Conservation (phyloP, 2,329 filamentous ascomycete genomes). For the Pseudopyrenochaeta lycopersici region DNA sequence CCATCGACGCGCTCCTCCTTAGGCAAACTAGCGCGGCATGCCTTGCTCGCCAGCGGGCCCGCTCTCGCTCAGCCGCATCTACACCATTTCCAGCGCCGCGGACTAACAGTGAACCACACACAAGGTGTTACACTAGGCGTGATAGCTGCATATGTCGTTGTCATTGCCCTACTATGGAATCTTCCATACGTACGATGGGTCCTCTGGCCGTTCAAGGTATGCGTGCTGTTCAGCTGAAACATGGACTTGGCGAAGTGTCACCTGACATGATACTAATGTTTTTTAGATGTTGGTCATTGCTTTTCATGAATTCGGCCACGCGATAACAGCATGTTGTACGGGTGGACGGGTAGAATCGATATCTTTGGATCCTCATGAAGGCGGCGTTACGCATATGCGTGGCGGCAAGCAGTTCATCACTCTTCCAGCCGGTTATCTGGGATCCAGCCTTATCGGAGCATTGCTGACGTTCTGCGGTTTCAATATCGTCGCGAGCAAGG, state of each 20-base stretch:
- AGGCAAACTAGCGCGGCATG: slow-evolving; percentile 36
- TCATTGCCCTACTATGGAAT: slow-evolving; percentile 82
- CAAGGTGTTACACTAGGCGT: slow-evolving; percentile 76
- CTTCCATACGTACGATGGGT: slow-evolving; percentile 77
- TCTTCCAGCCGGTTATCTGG: slow-evolving; percentile 79
- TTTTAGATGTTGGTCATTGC: slow-evolving; percentile 69
- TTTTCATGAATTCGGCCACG: slow-evolving; percentile 82
- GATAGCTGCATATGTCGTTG: slow-evolving; percentile 75
- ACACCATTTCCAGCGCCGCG: slow-evolving; percentile 58
- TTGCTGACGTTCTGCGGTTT: slow-evolving; percentile 82
- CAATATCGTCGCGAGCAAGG: slow-evolving; percentile 80
- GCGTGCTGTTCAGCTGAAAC: slow-evolving; percentile 4
- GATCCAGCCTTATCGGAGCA: slow-evolving; percentile 78
- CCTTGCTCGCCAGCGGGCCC: slow-evolving; percentile 37
- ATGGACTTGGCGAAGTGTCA: not conserved
- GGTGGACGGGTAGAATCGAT: slow-evolving; percentile 79
- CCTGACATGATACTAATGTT: not conserved
- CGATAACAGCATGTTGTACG: slow-evolving; percentile 75
- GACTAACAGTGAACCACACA: slow-evolving; percentile 70
- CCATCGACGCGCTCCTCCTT: slow-evolving; percentile 18
- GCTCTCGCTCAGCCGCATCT: slow-evolving; percentile 32
- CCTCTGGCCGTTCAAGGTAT: slow-evolving; percentile 82
- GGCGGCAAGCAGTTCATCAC: slow-evolving; percentile 76
- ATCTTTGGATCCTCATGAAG: slow-evolving; percentile 77
- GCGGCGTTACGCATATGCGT: slow-evolving; percentile 79